Evolutionary conservation across 2,329 filamentous ascomycete species (phyloP), one percentile per base, ranked within the genome.

Genomic region (Ophiostoma ips): DNA sequence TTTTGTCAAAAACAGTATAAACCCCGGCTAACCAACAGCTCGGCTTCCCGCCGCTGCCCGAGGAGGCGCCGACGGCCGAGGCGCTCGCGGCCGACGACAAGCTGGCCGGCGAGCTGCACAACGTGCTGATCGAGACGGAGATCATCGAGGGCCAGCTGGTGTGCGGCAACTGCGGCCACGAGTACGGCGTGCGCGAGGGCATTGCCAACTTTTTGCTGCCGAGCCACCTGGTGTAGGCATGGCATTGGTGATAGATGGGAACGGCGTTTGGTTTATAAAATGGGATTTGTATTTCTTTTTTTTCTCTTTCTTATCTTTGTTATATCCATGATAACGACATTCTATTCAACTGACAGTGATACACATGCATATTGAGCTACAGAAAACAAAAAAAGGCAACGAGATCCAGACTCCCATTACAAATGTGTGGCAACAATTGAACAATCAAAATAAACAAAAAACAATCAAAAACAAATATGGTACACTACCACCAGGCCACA

Each of bases 201-300:
- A 95, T 96, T 64, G 87, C 88, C 53, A 96, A 96, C 66, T 98
- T 98, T 61, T 68, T 98, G 62, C 68, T 98, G 58, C 92, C 92
- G 12, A 92, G 84, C 60, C 92, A 98, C 70, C 68, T 98, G 66
- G 92, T 89, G 44, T 79, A 63, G 67, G 40, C 40, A 3, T 19
- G 36, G 21, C 36, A 18, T 21, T 8, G 16, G 3, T 19, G 13
- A 28, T 41, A 7, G 24, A 2, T 30, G 40, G 40, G 40, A 43
- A 13, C 21, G 50, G 50, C 45, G 50, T 51, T 51, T 46, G 24
- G 45, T n/a, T 5, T 19, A 31, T n/a, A 45, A 51, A 48, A 44
- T 34, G 44, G 30, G 10, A 12, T 34, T 34, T 52, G 19, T 30
- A 15, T 36, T 46, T 49, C 2, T 31, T 40, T 46, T 12, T 18